These are phyloP conservation scores for Pseudogymnoascus sp. DNA, from an alignment of 2,329 filamentous ascomycete genomes.

Conservation along the genomic window DNA sequence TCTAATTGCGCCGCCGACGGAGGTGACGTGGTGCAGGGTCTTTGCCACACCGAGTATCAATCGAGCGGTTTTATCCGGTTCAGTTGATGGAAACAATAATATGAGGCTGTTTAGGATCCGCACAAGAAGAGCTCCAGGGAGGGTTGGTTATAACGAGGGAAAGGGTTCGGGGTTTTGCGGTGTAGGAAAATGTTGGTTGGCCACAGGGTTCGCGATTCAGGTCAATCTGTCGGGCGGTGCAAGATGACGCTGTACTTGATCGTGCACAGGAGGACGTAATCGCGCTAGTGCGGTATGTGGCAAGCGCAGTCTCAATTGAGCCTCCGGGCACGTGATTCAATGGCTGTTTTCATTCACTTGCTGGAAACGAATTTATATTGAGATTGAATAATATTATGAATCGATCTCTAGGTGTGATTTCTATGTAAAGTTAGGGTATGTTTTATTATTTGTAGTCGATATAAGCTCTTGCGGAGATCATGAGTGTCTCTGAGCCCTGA, in stretches of 20 bases:
- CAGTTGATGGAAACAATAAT: background rate
- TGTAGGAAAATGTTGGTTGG: slow-evolving; percentile 1
- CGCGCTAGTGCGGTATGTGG: background rate
- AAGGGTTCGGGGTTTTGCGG: background rate
- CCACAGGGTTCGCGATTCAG: slow-evolving; percentile 5
- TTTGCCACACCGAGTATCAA: slow-evolving; percentile 1
- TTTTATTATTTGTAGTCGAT: background rate
- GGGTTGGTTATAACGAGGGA: background rate
- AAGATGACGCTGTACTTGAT: slow-evolving; percentile 8
- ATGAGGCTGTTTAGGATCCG: background rate
- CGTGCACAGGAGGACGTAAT: slow-evolving; percentile 1
- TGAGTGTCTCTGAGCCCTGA: background rate
- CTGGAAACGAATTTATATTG: background rate
- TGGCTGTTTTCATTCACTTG: slow-evolving; percentile 1
- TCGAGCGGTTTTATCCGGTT: background rate
- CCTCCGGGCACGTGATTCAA: background rate
- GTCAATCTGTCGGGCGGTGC: slow-evolving; percentile 3
- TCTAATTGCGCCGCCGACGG: slow-evolving; percentile 8
- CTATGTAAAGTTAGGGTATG: background rate
- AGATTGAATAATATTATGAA: background rate
- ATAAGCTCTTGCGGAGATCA: background rate
- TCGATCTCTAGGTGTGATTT: background rate
- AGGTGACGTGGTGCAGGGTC: slow-evolving; percentile 5
- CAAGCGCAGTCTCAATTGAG: background rate
- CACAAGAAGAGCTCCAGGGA: background rate